Conservation (phyloP, 371 early-diverging fungal genomes). For the Mucor lusitanicus region DNA sequence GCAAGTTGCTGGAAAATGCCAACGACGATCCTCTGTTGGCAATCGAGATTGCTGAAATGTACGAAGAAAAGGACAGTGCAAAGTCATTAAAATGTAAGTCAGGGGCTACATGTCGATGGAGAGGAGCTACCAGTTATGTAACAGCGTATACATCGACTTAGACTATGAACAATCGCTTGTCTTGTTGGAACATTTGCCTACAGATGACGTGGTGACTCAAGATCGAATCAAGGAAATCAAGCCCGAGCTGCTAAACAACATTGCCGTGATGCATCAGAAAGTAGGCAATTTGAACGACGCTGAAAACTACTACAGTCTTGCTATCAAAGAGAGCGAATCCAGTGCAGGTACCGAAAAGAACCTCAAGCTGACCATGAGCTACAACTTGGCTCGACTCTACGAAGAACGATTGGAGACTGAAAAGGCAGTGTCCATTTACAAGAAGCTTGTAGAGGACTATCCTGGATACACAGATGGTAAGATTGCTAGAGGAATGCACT, state of each 20-base stretch:
- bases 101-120: no score
- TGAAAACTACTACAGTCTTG: conserved; percentile 38
- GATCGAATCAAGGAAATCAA: conserved; percentile 41
- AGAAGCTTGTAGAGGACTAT: conserved; percentile 59
- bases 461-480: conserved; percentile 75
- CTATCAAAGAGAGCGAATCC: conserved; percentile 38
- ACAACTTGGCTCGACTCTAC: conserved; percentile 82
- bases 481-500: neutral
- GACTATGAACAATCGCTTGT: conserved; percentile 40
- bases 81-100: conserved; percentile 57
- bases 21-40: conserved; percentile 58
- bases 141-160: neutral
- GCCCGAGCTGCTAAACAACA: conserved; percentile 80
- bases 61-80: conserved; percentile 58
- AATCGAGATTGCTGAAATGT: conserved; percentile 64
- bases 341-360: conserved; percentile 20
- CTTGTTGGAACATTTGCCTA: conserved; percentile 19
- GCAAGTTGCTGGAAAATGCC: conserved; percentile 54
- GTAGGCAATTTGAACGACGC: conserved; percentile 42
- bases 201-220: conserved; percentile 22
- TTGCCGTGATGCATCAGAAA: conserved; percentile 74
- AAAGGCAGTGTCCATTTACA: conserved; percentile 70
- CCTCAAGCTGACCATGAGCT: conserved; percentile 62
- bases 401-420: conserved; percentile 66
- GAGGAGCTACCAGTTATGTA: no score